Evolutionary conservation across 164 flowering plant genomes (phyloP).

Genomic region (Kingdonia uniflora): DNA sequence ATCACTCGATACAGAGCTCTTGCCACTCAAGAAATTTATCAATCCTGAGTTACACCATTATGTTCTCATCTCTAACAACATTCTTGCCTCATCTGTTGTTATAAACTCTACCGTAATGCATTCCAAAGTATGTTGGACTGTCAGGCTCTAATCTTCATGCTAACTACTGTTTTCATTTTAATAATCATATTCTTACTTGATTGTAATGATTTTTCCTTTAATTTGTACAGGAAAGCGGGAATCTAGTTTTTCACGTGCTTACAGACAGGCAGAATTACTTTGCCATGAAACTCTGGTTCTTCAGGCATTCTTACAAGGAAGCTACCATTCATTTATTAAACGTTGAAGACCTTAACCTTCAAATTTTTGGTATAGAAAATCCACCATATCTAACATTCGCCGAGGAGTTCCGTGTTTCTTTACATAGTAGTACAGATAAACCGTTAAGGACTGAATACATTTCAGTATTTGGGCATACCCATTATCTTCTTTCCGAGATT

Average conservation of each 20-base stretch:
- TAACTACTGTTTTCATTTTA: background rate
- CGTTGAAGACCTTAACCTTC: conserved; percentile 46
- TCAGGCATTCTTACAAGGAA: conserved; percentile 36
- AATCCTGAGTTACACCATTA: conserved; percentile 56
- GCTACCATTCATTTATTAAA: conserved; percentile 69
- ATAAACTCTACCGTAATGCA: conserved; percentile 82
- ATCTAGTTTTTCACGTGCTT: conserved; percentile 77
- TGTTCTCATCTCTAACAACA: conserved; percentile 71
- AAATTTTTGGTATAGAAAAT: conserved; percentile 18
- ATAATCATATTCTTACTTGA: conserved; percentile 3
- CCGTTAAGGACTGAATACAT: conserved; percentile 44
- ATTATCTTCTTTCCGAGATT: conserved; percentile 68
- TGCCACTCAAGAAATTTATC: conserved; percentile 24
- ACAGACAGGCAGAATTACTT: conserved; percentile 71
- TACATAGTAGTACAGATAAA: conserved; percentile 20
- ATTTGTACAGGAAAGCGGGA: conserved; percentile 59
- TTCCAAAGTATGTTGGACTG: conserved; percentile 40
- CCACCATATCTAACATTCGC: conserved; percentile 29
- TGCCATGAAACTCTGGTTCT: conserved; percentile 85
- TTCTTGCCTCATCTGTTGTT: conserved; percentile 84
- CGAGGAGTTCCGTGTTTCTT: conserved; percentile 75
- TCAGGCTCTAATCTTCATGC: background rate
- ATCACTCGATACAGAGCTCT: conserved; percentile 26
- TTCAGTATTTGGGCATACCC: conserved; percentile 62
- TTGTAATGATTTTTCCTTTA: background rate